Evolutionary conservation across 2,329 filamentous ascomycete species (phyloP).

Genomic region (Lojkania enalia): DNA sequence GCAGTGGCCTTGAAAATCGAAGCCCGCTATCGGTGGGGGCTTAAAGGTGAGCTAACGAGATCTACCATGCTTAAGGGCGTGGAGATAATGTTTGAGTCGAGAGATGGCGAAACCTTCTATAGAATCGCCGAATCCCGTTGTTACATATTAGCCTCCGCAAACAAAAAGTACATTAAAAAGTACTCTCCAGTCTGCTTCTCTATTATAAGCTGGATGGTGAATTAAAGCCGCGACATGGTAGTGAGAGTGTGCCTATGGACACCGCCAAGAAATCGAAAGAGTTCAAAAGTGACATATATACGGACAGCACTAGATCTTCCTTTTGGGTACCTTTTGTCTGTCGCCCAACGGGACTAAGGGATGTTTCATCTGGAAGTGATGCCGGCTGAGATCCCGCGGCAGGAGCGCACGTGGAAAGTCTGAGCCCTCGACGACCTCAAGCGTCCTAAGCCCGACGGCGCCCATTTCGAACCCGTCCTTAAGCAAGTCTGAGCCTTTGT

Average conservation of each 20-base stretch:
- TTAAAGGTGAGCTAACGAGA: conserved; percentile 1
- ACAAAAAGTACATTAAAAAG: conserved; percentile 3
- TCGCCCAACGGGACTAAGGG: conserved; percentile 5
- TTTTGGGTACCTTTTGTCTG: conserved; percentile 4
- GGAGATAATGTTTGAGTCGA: conserved; percentile 1
- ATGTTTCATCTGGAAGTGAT: conserved; percentile 2
- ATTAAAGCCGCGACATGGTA: conserved; percentile 3
- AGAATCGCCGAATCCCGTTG: conserved; percentile 1
- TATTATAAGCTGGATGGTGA: conserved; percentile 3
- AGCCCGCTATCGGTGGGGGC: neutral
- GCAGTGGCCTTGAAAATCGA: neutral
- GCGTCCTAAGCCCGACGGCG: conserved; percentile 1
- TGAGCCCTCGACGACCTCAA: neutral
- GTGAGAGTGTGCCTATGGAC: conserved; percentile 4
- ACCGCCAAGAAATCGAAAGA: conserved; percentile 5
- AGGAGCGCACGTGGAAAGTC: conserved; percentile 5
- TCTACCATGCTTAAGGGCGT: conserved; percentile 1
- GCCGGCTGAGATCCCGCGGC: conserved; percentile 1
- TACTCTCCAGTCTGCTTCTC: conserved; percentile 3
- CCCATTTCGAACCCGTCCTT: conserved; percentile 2
- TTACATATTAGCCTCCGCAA: conserved; percentile 1
- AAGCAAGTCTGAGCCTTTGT: conserved; percentile 5
- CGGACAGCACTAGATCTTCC: conserved; percentile 5
- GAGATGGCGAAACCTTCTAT: conserved; percentile 2
- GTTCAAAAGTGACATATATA: conserved; percentile 5